These are phyloP conservation scores for Heliocybe sulcata DNA, from an alignment of 1,284 basidiomycete species.

Conservation along the genomic window DNA sequence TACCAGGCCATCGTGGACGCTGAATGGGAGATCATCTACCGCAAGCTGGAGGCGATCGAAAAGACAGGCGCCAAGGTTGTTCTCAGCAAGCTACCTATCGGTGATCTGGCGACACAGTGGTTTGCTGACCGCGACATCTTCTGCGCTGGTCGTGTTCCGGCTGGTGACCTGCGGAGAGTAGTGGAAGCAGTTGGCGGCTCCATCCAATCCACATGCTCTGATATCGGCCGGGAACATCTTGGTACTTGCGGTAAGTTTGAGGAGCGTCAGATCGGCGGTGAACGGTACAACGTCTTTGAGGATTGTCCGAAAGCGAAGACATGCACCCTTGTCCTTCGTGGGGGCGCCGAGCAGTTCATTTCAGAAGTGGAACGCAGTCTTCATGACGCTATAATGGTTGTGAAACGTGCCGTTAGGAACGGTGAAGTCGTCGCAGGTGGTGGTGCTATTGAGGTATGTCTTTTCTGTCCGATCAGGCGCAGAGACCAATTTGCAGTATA, in stretches of 20 bases:
- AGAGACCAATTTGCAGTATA: slow-evolving; percentile 20
- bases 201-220: slow-evolving; percentile 92
- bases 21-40: slow-evolving; percentile 99
- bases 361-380: slow-evolving; percentile 96
- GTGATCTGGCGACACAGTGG: slow-evolving; percentile 98
- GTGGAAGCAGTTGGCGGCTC: slow-evolving; percentile 95
- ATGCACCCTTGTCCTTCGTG: slow-evolving; percentile 92
- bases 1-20: slow-evolving; percentile 99
- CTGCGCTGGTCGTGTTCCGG: slow-evolving; percentile 93
- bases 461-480: slow-evolving; percentile 5
- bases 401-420: slow-evolving; percentile 94
- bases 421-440: slow-evolving; percentile 96
- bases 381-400: slow-evolving; percentile 99
- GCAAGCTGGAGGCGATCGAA: slow-evolving; percentile 94
- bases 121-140: slow-evolving; percentile 99
- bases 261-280: slow-evolving; percentile 95
- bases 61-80: slow-evolving; percentile 97
- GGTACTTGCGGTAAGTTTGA: slow-evolving; percentile 91
- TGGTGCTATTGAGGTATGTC: slow-evolving; percentile 86
- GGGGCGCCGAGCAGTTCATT: slow-evolving; percentile 98
- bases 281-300: slow-evolving; percentile 96
- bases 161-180: slow-evolving; percentile 89
- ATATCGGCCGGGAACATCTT: slow-evolving; percentile 86
- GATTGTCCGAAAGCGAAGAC: slow-evolving; percentile 95
- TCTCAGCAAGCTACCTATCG: slow-evolving; percentile 96